Conservation (phyloP, 176 grass and related monocot species). For the Musa schizocarpa region DNA sequence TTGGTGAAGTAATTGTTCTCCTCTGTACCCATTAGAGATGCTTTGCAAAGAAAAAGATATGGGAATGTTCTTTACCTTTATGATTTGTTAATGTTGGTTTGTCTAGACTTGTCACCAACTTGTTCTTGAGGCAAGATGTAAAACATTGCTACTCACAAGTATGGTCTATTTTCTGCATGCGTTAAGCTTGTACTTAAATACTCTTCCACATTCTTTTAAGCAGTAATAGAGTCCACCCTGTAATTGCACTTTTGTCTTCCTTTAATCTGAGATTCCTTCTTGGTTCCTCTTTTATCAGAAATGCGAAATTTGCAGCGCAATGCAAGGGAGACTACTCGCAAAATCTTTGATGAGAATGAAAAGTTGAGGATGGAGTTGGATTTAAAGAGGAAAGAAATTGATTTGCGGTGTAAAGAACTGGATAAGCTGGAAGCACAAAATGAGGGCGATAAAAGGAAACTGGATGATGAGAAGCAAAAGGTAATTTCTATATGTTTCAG, state of each 20-base stretch:
- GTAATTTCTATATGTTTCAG: slow-evolving; percentile 17
- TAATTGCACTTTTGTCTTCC: not conserved
- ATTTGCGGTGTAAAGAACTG: slow-evolving; percentile 42
- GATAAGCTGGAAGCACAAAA: slow-evolving; percentile 59
- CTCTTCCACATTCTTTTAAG: not conserved
- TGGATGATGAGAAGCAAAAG: slow-evolving; percentile 60
- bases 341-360: slow-evolving; percentile 59
- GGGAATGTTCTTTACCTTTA: not conserved
- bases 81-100: not conserved
- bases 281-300: slow-evolving; percentile 36
- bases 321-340: slow-evolving; percentile 48
- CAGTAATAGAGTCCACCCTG: not conserved
- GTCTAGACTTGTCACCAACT: not conserved
- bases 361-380: slow-evolving; percentile 72
- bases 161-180: not conserved
- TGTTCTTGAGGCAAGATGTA: too few relatives aligned
- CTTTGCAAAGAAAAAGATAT: not conserved
- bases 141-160: too few relatives aligned
- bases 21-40: not conserved
- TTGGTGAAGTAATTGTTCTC: not conserved
- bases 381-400: slow-evolving; percentile 55
- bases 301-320: slow-evolving; percentile 54
- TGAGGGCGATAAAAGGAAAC: slow-evolving; percentile 54
- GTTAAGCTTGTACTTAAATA: not conserved
- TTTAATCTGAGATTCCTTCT: not conserved